Conservation (phyloP, 1,284 basidiomycete genomes). For the Sporisorium sorghi region DNA sequence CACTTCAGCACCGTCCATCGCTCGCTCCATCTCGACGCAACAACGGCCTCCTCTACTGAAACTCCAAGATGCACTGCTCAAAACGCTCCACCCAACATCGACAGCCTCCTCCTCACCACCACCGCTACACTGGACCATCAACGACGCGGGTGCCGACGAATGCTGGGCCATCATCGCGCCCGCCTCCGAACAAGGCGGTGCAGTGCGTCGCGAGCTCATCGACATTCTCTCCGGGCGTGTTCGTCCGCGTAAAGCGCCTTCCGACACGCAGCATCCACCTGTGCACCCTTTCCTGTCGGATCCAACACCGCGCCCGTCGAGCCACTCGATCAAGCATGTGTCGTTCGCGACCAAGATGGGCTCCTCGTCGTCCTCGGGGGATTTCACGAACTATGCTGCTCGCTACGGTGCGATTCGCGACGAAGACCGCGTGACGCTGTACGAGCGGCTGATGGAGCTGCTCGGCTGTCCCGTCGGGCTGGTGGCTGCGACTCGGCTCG, state of each 20-base stretch:
- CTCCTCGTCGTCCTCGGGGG: conserved; percentile 20
- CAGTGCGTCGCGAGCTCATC: conserved; percentile 48
- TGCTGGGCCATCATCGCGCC: conserved; percentile 65
- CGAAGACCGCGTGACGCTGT: conserved; percentile 61
- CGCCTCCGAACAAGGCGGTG: conserved; percentile 53
- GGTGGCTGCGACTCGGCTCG: conserved; percentile 47
- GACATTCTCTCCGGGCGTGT: conserved; percentile 37
- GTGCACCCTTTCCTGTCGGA: conserved; percentile 48
- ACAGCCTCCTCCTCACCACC: neutral
- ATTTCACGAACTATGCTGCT: conserved; percentile 62
- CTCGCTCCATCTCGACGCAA: neutral
- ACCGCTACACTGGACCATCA: conserved; percentile 47
- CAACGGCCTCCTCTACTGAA: conserved; percentile 20
- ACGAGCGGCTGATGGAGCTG: conserved; percentile 61
- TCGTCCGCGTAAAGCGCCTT: conserved; percentile 9
- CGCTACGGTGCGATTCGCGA: conserved; percentile 66
- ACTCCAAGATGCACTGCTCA: conserved; percentile 20
- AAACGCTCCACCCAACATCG: neutral
- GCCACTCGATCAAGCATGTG: conserved; percentile 51
- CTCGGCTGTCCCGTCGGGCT: conserved; percentile 55
- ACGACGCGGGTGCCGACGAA: conserved; percentile 45
- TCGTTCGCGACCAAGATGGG: conserved; percentile 54
- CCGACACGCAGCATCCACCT: conserved; percentile 14
- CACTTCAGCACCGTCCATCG: conserved; percentile 3
- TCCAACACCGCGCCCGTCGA: conserved; percentile 4